Percentiles rank a stretch among this genome's conserved stretches.
phyloP scores from a whole-genome alignment of 495 filamentous ascomycete genomes.

The Penicillium cataractarum region DNA sequence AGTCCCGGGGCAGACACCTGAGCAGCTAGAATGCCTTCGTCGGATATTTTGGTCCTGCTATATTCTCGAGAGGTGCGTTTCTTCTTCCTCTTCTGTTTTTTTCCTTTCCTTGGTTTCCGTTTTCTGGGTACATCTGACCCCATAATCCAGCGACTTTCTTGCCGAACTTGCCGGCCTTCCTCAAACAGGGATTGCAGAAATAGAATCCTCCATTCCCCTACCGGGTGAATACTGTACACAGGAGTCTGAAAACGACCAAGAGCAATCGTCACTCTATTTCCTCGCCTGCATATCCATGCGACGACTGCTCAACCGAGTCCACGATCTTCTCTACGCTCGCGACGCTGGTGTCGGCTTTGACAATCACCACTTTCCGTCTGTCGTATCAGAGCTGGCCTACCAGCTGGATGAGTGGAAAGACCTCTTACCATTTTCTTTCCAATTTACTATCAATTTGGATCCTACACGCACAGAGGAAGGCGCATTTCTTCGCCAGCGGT shows the following conservation, averaged over 20 bases:
- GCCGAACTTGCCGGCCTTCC: slow-evolving; percentile 46
- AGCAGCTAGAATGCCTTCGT: slow-evolving; percentile 45
- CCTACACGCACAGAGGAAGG: slow-evolving; percentile 33
- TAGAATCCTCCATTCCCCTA: slow-evolving; percentile 46
- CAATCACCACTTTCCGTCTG: slow-evolving; percentile 40
- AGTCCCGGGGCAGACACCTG: slow-evolving; percentile 3
- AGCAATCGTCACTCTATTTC: slow-evolving; percentile 37
- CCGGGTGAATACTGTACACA: slow-evolving; percentile 35
- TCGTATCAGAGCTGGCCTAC: slow-evolving; percentile 46
- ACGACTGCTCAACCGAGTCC: slow-evolving; percentile 40
- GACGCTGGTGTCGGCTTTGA: slow-evolving; percentile 34
- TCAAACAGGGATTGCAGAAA: slow-evolving; percentile 45
- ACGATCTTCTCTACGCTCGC: slow-evolving; percentile 35
- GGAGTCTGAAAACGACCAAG: slow-evolving; percentile 17
- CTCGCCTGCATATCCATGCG: slow-evolving; percentile 42
- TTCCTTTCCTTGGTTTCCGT: neutral
- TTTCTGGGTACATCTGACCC: neutral
- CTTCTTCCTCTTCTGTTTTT: neutral
- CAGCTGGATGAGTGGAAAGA: slow-evolving; percentile 50
- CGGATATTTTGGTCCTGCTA: slow-evolving; percentile 55
- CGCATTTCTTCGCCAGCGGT: slow-evolving; percentile 48
- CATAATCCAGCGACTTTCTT: slow-evolving; percentile 22
- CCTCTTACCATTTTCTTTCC: slow-evolving; percentile 41
- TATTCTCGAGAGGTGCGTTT: slow-evolving; percentile 43
- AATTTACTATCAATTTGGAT: slow-evolving; percentile 35